Conservation (phyloP, 345 rosid genomes). For the Mangifera indica region DNA sequence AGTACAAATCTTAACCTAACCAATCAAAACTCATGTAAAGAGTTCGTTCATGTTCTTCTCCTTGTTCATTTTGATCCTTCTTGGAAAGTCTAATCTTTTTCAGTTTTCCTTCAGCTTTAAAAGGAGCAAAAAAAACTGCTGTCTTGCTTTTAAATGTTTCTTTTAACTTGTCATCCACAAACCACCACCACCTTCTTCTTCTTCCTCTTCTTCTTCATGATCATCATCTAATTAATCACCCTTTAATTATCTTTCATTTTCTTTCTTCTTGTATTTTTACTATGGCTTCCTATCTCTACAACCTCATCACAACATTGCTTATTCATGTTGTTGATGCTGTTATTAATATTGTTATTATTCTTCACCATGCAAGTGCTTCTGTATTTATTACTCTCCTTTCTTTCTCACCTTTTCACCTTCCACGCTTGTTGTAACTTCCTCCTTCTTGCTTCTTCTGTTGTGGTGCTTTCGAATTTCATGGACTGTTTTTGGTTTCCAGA, state of each 20-base stretch:
- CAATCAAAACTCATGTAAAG: background rate
- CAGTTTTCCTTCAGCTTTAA: slow-evolving; percentile 20
- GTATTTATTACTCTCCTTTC: slow-evolving; percentile 54
- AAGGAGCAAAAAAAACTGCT: slow-evolving; percentile 26
- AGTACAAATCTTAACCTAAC: no score
- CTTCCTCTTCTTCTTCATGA: background rate
- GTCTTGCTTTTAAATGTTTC: slow-evolving; percentile 17
- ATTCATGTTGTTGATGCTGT: no score
- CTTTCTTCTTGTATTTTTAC: background rate
- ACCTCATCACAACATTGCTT: no score
- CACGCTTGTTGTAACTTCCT: background rate
- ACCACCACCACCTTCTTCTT: slow-evolving; percentile 8
- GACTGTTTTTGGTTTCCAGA: background rate
- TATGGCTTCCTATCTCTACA: background rate
- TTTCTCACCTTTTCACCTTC: slow-evolving; percentile 46
- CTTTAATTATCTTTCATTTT: background rate
- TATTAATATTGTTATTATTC: no score
- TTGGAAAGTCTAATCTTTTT: background rate
- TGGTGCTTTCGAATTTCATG: background rate
- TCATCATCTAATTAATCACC: background rate
- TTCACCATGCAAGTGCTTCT: slow-evolving; percentile 40
- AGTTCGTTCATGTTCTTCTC: background rate
- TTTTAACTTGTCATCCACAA: slow-evolving; percentile 33
- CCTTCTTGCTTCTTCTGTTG: background rate
- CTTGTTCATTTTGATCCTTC: no score